Conservation (phyloP, 495 filamentous ascomycete species). For the Aspergillus affinis region DNA sequence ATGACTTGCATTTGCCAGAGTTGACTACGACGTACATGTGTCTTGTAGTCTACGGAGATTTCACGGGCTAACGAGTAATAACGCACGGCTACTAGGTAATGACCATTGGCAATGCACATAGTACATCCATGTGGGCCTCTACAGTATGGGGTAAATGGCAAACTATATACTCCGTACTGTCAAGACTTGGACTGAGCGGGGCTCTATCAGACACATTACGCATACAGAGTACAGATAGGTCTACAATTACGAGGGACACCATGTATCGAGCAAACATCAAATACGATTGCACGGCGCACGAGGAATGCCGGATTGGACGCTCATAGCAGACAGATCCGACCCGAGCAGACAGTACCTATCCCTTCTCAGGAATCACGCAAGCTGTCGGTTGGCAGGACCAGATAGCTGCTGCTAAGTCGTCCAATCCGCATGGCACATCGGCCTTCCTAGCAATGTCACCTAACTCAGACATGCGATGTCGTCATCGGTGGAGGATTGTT, state of each 20-base stretch:
- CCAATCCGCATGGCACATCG: slow-evolving; percentile 7
- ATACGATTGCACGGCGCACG: slow-evolving; percentile 14
- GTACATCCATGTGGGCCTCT: not conserved
- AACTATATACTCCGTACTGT: not conserved
- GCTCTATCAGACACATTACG: not conserved
- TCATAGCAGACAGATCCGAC: not conserved
- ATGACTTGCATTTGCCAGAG: too few relatives aligned
- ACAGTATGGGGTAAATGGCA: not conserved
- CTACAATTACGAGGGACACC: slow-evolving; percentile 3
- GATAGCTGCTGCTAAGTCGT: not conserved
- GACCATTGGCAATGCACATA: too few relatives aligned
- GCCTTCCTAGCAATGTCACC: slow-evolving; percentile 17
- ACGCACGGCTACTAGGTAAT: too few relatives aligned
- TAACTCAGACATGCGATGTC: slow-evolving; percentile 16
- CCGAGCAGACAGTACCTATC: not conserved
- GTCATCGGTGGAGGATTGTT: slow-evolving; percentile 12
- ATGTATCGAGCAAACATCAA: slow-evolving; percentile 5
- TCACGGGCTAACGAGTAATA: not conserved
- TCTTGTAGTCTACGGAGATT: not conserved
- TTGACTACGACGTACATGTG: too few relatives aligned
- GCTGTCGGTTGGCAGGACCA: not conserved
- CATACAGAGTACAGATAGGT: not conserved
- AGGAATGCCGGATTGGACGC: slow-evolving; percentile 4
- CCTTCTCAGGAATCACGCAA: not conserved
- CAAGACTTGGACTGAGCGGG: not conserved